Evolutionary conservation across 192 early-diverging fungal species (phyloP), one percentile per base, ranked within the genome.

Genomic region (Mortierella hygrophila): DNA sequence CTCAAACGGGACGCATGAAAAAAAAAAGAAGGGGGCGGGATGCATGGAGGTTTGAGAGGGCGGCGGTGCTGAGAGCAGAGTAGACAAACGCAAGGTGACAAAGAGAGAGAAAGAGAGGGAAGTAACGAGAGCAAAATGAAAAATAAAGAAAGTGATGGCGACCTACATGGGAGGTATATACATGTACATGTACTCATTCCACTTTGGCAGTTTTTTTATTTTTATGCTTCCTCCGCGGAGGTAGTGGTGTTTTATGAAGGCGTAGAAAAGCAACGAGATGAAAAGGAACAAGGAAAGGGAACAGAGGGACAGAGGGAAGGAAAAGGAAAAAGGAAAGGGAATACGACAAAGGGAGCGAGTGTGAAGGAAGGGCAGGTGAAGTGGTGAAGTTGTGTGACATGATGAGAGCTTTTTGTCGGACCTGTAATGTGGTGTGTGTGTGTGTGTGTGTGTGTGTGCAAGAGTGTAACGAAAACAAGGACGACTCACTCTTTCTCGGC

Each of bases 41-140:
- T 65, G 26, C 55, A 32, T 8, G 11, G 29, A 65, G n/a, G 9
- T 0, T 40, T 40, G 38, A 57, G 55, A 65, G 13, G 9, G 60
- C 60, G 60, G 60, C 60, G 60, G 60, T 65, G 60, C 60, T 15
- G 60, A 32, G 60, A 65, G 60, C 60, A 65, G 23, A 65, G 60
- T 29, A 32, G n/a, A 65, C 3, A 65, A 29, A 65, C 49, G 49
- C 49, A 52, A 52, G 49, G 49, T 52, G 4, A 32, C 29, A 32
- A 65, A 29, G 26, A 3, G 60, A 32, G 2, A 0, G 11, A 35
- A 29, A 29, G 29, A 4, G 10, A 29, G 60, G 4, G 26, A 29
- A 65, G 2, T 29, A 65, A 65, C 32, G 13, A 32, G 60, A 65
- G 55, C 55, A 60, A 35, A 35, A 23, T n/a, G 6, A 60, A 11